phyloP scores from a whole-genome alignment of 2,329 filamentous ascomycete genomes.

The Talaromyces sp. region DNA sequence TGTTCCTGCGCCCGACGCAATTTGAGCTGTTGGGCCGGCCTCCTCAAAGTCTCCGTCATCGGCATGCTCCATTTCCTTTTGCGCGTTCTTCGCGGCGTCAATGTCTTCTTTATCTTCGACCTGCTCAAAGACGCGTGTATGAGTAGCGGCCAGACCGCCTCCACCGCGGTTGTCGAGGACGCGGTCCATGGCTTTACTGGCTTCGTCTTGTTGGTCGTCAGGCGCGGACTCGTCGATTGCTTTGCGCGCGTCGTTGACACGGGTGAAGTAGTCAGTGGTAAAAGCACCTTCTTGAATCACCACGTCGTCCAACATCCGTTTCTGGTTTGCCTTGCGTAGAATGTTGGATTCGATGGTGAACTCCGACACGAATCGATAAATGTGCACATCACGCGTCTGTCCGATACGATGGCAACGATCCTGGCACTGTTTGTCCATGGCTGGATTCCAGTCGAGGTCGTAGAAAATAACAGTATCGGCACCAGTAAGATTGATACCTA shows the following conservation, averaged over 20 bases:
- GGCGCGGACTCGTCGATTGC: constrained; percentile 60
- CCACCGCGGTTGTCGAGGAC: constrained; percentile 69
- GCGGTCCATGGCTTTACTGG: constrained; percentile 78
- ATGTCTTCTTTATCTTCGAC: constrained; percentile 88
- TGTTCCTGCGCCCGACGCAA: constrained; percentile 29
- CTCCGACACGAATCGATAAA: constrained; percentile 89
- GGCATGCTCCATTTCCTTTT: constrained; percentile 79
- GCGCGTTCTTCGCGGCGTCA: constrained; percentile 77
- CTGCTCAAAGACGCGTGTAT: constrained; percentile 74
- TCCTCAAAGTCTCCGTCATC: constrained; percentile 84
- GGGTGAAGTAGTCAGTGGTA: constrained; percentile 93
- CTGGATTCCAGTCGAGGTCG: constrained; percentile 98
- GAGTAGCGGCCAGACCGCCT: constrained; percentile 35
- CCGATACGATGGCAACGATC: constrained; percentile 96
- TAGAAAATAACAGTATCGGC: constrained; percentile 99
- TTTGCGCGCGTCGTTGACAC: constrained; percentile 61
- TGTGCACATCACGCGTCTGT: constrained; percentile 95
- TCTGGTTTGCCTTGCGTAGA: constrained; percentile 91
- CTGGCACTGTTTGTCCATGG: constrained; percentile 99
- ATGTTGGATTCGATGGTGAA: constrained; percentile 98
- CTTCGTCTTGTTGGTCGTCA: constrained; percentile 63
- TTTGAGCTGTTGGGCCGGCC: constrained; percentile 41
- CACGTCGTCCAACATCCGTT: constrained; percentile 95
- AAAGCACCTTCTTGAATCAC: constrained; percentile 98
- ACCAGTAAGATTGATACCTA: constrained; percentile 94